These are phyloP conservation scores for Quercus phellos DNA, from an alignment of 331 rosid species.

Conservation along the genomic window DNA sequence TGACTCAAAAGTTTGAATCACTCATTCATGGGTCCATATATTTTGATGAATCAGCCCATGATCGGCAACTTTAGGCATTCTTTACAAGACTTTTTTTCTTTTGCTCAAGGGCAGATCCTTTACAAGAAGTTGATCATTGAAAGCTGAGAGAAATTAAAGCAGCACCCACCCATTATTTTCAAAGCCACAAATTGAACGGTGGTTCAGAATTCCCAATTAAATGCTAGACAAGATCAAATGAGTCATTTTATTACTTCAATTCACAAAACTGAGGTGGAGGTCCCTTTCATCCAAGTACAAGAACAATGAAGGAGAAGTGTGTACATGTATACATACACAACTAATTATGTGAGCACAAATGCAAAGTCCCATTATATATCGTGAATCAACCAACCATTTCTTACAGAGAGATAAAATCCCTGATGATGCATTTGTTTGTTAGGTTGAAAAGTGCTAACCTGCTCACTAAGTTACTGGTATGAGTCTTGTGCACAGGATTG, in stretches of 20 bases:
- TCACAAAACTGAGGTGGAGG: not conserved
- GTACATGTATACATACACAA: not conserved
- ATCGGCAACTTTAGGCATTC: not conserved
- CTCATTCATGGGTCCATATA: not conserved
- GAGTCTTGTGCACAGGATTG: no score
- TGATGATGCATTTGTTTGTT: not conserved
- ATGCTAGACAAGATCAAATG: not conserved
- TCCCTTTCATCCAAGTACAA: not conserved
- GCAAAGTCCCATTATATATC: not conserved
- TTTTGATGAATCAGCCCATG: not conserved
- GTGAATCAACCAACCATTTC: not conserved
- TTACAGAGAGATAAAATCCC: not conserved
- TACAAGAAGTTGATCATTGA: not conserved
- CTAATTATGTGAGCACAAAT: not conserved
- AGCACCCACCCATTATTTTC: not conserved
- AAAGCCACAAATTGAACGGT: not conserved
- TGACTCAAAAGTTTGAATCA: not conserved
- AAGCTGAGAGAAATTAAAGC: not conserved
- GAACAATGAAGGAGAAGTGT: not conserved
- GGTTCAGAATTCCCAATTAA: not conserved
- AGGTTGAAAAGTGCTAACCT: not conserved
- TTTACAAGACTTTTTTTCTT: not conserved
- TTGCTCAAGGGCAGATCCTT: not conserved
- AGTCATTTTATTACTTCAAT: not conserved
- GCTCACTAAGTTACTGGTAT: not conserved